Evolutionary conservation across 305 asterid species (phyloP), one percentile per base, ranked within the genome.

Genomic region (Fraxinus paxiana): DNA sequence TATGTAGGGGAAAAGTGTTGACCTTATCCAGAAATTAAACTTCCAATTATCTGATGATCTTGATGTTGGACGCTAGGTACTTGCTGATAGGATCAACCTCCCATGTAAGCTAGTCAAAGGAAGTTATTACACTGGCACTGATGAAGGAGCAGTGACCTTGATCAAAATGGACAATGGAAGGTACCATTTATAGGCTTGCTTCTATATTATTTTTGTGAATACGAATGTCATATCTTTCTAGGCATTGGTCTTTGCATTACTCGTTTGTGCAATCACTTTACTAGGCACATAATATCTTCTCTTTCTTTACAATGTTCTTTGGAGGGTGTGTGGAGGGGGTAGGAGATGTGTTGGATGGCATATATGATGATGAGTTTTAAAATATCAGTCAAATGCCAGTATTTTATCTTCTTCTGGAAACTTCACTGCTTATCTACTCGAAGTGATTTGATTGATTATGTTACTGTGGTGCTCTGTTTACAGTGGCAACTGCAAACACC

Each of bases 41-140:
- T 43, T 73, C 70, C 82, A 54, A 76, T 59, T 63, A 81, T 75
- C 77, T 76, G 80, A 73, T 80, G 76, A 61, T 82, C 78, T 75
- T 84, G 79, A 80, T 79, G 43, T 87, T 87, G 88, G 84, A 61
- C 88, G 82, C 78, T 86, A 96, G 99, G 98, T 96, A 81, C 99
- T 96, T 81, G 97, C 98, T 81, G 99, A 94, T 84, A 90, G 89
- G 87, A 88, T 96, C 86, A 91, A 90, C 88, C 94, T 96, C 84
- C 97, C 98, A 28, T 96, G 99, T 80, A 96, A 88, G 93, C 94
- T 96, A 73, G 98, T 96, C 70, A 96, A 94, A 84, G 99, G 99
- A 80, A 96, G 98, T 84, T 92, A 96, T 83, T 94, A 92, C 86
- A 96, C 98, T 75, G 97, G 98, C 83, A 92, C 98, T 22, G 99